Percentiles rank a stretch among this genome's conserved stretches.
Conservation (phyloP, 306 rosid genomes). For the Sophora flavescens region DNA sequence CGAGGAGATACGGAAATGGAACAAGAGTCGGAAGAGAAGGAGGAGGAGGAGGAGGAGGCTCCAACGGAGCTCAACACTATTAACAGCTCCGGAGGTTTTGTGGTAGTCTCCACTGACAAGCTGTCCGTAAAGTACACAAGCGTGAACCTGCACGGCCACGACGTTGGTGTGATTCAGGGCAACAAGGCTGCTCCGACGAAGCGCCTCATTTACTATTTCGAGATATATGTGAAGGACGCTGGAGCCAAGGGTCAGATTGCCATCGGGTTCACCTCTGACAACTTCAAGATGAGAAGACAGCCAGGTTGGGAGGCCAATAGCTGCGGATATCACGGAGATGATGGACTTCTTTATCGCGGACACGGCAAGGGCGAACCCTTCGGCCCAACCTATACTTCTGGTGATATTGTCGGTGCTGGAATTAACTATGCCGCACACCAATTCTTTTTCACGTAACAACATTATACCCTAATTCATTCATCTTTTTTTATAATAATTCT, state of each 20-base stretch:
- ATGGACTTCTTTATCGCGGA: constrained; percentile 89
- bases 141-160: constrained; percentile 88
- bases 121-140: constrained; percentile 80
- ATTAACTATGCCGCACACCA: constrained; percentile 87
- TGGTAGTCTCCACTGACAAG: constrained; percentile 79
- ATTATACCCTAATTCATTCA: too few relatives aligned
- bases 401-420: constrained; percentile 95
- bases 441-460: constrained; percentile 85
- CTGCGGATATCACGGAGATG: constrained; percentile 97
- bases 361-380: constrained; percentile 77
- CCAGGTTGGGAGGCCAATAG: constrained; percentile 99
- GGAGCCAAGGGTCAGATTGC: constrained; percentile 89
- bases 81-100: constrained; percentile 96
- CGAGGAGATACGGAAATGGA: constrained; percentile 55
- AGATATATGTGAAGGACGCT: constrained; percentile 88
- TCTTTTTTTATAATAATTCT: too few relatives aligned
- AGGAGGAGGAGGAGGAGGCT: constrained; percentile 64
- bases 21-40: constrained; percentile 46
- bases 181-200: constrained; percentile 83
- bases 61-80: constrained; percentile 91
- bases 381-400: constrained; percentile 90
- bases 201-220: constrained; percentile 86
- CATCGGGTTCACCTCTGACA: constrained; percentile 88
- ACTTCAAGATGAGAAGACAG: constrained; percentile 95
- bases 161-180: constrained; percentile 93